Conservation (phyloP, 2,329 filamentous ascomycete species). For the Parafenestella ontariensis region DNA sequence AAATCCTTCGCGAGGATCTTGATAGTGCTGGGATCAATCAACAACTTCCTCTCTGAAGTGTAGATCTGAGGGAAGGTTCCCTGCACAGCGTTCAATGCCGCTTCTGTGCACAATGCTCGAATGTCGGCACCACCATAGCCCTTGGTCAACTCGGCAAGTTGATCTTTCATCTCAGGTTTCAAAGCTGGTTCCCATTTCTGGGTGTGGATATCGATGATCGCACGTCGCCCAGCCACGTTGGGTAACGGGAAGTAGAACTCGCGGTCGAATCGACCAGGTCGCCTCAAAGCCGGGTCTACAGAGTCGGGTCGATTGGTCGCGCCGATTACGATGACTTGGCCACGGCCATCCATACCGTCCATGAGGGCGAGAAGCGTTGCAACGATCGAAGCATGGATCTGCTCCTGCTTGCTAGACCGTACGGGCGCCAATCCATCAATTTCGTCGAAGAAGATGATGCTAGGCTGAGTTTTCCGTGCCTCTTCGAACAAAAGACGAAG, state of each 20-base stretch:
- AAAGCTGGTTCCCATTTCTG: slow-evolving; percentile 86
- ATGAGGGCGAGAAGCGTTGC: slow-evolving; percentile 59
- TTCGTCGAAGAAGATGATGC: slow-evolving; percentile 99
- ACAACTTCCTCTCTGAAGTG: slow-evolving; percentile 83
- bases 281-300: slow-evolving; percentile 91
- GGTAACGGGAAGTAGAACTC: slow-evolving; percentile 98
- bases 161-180: slow-evolving; percentile 77
- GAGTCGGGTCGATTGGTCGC: slow-evolving; percentile 98
- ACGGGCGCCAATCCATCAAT: slow-evolving; percentile 97
- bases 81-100: slow-evolving; percentile 93
- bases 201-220: slow-evolving; percentile 95
- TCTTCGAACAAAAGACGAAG: slow-evolving; percentile 93
- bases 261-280: slow-evolving; percentile 92
- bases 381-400: slow-evolving; percentile 93
- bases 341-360: slow-evolving; percentile 61
- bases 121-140: slow-evolving; percentile 97
- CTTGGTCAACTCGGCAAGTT: slow-evolving; percentile 87
- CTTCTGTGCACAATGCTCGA: slow-evolving; percentile 92
- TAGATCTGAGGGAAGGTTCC: slow-evolving; percentile 97
- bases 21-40: slow-evolving; percentile 86
- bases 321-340: slow-evolving; percentile 95
- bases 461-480: slow-evolving; percentile 92
- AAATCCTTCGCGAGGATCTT: slow-evolving; percentile 92
- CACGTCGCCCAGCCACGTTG: slow-evolving; percentile 76
- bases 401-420: slow-evolving; percentile 96